These are phyloP conservation scores for Candida coleopterorum DNA, from an alignment of 805 yeast genomes.

Conservation along the genomic window DNA sequence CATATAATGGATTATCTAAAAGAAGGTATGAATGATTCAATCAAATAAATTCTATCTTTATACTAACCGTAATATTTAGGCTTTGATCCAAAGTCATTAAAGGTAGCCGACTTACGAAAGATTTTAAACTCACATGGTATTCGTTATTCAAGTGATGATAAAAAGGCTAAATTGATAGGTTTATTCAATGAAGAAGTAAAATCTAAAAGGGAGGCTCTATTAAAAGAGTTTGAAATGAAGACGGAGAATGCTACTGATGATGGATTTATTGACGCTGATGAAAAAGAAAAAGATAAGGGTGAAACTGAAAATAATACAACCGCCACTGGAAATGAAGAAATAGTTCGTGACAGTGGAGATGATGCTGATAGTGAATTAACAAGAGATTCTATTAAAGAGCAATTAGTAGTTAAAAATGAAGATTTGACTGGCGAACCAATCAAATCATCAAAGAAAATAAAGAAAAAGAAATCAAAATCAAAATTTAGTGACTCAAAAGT, in stretches of 20 bases:
- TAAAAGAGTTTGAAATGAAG: constrained; percentile 21
- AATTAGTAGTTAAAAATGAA: not conserved
- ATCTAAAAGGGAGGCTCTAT: constrained; percentile 42
- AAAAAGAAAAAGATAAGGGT: not conserved
- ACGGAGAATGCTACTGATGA: constrained; percentile 15
- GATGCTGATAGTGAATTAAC: constrained; percentile 1
- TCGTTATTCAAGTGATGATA: constrained; percentile 56
- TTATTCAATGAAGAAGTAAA: constrained; percentile 53
- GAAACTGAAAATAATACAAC: not conserved
- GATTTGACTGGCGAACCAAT: not conserved
- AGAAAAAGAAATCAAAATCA: not conserved
- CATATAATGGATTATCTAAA: constrained; percentile 6
- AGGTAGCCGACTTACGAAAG: constrained; percentile 66
- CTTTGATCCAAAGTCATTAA: constrained; percentile 62
- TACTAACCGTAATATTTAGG: constrained; percentile 8
- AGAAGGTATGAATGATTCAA: constrained; percentile 6
- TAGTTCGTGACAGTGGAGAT: constrained; percentile 4
- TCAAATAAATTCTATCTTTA: too few relatives aligned
- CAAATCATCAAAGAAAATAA: not conserved
- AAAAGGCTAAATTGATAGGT: constrained; percentile 60
- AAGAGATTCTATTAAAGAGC: not conserved
- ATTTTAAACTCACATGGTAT: constrained; percentile 61
- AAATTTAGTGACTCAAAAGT: not conserved
- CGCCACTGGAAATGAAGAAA: not conserved
- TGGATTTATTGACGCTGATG: constrained; percentile 15